Conservation (phyloP, 1,284 basidiomycete species). For the Ganoderma resinaceum region DNA sequence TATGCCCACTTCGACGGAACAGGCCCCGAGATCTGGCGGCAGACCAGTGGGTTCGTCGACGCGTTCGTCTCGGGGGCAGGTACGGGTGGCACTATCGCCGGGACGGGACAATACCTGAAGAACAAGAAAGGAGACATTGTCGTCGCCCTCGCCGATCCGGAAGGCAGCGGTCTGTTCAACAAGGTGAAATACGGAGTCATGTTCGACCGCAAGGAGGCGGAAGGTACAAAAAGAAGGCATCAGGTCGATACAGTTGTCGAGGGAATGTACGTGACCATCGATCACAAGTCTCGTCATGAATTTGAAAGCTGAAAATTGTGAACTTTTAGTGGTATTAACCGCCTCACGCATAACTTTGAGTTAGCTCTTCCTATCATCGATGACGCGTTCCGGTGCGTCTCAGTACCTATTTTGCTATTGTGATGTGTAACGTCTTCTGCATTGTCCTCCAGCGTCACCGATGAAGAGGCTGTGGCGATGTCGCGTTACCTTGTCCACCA, state of each 20-base stretch:
- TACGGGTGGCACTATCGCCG: slow-evolving; percentile 96
- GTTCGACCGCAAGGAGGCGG: slow-evolving; percentile 91
- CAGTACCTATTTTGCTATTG: too few species aligned
- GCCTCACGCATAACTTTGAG: slow-evolving; percentile 87
- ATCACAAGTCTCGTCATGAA: too few species aligned
- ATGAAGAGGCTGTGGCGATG: slow-evolving; percentile 92
- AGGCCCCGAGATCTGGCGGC: slow-evolving; percentile 95
- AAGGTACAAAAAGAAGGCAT: slow-evolving; percentile 93
- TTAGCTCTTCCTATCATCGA: slow-evolving; percentile 83
- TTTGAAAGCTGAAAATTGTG: neutral
- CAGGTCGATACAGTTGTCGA: slow-evolving; percentile 94
- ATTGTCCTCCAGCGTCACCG: slow-evolving; percentile 69
- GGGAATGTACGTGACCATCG: slow-evolving; percentile 69
- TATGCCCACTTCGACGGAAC: slow-evolving; percentile 91
- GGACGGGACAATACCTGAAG: slow-evolving; percentile 84
- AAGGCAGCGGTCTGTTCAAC: slow-evolving; percentile 95
- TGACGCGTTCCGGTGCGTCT: slow-evolving; percentile 81
- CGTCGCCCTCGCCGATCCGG: slow-evolving; percentile 90
- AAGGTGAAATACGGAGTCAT: slow-evolving; percentile 95
- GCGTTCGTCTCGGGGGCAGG: slow-evolving; percentile 97
- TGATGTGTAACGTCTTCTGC: neutral
- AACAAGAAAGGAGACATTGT: slow-evolving; percentile 66
- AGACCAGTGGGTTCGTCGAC: slow-evolving; percentile 84
- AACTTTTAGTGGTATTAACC: slow-evolving; percentile 81
- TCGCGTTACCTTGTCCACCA: slow-evolving; percentile 87